A percentile compares a stretch with the other conserved stretches of the same genome.
These are phyloP conservation scores for Spergularia marina DNA, from an alignment of 148 eudicot genomes.

Conservation along the genomic window DNA sequence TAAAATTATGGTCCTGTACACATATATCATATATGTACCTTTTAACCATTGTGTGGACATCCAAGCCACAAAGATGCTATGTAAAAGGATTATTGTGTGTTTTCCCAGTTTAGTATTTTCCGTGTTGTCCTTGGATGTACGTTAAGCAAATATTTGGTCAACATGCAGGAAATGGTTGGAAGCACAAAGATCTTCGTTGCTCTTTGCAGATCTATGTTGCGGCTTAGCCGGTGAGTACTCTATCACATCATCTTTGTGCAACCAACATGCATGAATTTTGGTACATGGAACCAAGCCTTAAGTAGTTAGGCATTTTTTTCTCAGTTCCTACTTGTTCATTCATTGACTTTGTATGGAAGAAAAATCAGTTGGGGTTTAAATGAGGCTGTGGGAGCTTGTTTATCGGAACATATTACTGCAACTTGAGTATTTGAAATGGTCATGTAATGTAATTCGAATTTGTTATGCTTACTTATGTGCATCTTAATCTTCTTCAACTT, in stretches of 20 bases:
- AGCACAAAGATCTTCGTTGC: constrained; percentile 81
- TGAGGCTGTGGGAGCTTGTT: not conserved
- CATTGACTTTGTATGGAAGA: too few relatives aligned
- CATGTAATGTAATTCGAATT: not conserved
- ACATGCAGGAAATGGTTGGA: constrained; percentile 73
- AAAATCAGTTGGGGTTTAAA: not conserved
- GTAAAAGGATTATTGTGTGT: not conserved
- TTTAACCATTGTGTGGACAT: not conserved
- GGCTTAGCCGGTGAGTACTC: constrained; percentile 72
- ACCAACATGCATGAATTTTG: too few relatives aligned
- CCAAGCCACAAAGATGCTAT: not conserved
- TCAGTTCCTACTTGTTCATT: too few relatives aligned
- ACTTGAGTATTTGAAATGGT: constrained; percentile 13
- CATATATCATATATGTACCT: not conserved
- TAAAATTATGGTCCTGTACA: too few relatives aligned
- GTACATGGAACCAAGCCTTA: too few relatives aligned
- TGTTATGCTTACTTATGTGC: not conserved
- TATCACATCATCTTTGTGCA: not conserved
- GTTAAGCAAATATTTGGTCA: not conserved
- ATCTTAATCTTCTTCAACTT: not conserved
- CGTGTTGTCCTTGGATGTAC: not conserved
- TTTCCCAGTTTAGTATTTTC: not conserved
- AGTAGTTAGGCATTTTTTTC: too few relatives aligned
- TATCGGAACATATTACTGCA: not conserved
- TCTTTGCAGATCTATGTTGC: constrained; percentile 84